Base-by-base conservation (phyloP, 148 eudicot genomes). In the Amaranthus palmeri region DNA sequence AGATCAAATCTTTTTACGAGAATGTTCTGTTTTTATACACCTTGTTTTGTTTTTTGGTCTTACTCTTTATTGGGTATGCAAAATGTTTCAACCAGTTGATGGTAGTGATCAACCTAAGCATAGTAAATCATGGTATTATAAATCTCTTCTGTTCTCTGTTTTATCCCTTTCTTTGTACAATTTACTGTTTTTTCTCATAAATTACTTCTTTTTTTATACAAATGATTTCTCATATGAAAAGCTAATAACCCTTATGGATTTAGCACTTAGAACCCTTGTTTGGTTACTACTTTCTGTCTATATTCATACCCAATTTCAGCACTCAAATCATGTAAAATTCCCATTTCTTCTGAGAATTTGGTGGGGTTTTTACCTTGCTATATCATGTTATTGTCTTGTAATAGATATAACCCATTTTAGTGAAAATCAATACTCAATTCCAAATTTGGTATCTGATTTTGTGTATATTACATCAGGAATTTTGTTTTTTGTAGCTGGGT, bases 281-380 rank as follows among this genome's bases (percentile, higher is more conserved):
- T 86, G 90, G 88, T 54, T 81, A 3, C 74, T 67, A 59, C 25
- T 88, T 41, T 85, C 78, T 67, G 74, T 86, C 70, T 86, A 82
- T 69, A 69, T 86, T 81, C 77, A 79, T 50, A 61, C 76, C 68
- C 85, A 75, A 64, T 70, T 80, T 53, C 65, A 48, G 47, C 65
- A 61, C 13, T 77, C 82, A 25, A 52, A 76, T 72, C 72, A 55
- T 67, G 54, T 74, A 13, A 85, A 79, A 68, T 84, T 84, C 68
- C 90, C 91, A 17, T 43, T 83, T 53, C 72, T 84, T 11, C 65
- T 92, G 66, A 92, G 85, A 78, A 54, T 86, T 44, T 92, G 91
- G 96, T 92, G 90, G 90, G 83, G 79, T 3, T 61, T 79, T 57
- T 89, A 81, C 79, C 74, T 90, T 54, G 64, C 55, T 44, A 68